phyloP scores from a whole-genome alignment of 2,329 filamentous ascomycete species.

The Ascochyta fabae region DNA sequence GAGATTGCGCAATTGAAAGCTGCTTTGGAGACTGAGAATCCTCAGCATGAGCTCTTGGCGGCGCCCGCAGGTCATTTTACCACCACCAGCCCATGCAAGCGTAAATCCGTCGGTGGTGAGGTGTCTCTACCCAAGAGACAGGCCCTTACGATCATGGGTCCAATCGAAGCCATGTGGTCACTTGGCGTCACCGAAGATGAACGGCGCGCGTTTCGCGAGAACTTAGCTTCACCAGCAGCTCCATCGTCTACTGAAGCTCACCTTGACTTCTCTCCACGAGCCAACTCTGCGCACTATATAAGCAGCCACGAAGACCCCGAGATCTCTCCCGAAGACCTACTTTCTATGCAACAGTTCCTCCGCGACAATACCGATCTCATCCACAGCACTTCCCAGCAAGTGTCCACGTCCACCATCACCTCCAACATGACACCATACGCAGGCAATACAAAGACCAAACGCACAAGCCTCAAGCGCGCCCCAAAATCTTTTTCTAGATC shows the following conservation, averaged over 20 bases:
- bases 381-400: not conserved
- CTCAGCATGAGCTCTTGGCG: not conserved
- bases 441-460: constrained; percentile 1
- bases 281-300: not conserved
- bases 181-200: not conserved
- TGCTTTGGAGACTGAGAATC: not conserved
- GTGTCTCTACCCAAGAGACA: not conserved
- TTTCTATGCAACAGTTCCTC: not conserved
- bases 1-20: constrained; percentile 15
- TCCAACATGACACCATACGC: not conserved
- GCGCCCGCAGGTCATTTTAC: not conserved
- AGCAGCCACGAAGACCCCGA: not conserved
- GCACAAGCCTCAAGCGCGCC: not conserved
- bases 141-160: not conserved
- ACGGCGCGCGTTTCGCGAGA: not conserved
- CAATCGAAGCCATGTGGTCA: constrained; percentile 19
- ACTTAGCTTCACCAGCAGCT: not conserved
- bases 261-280: not conserved
- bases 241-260: constrained; percentile 1
- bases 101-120: not conserved
- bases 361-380: not conserved
- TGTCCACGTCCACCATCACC: not conserved
- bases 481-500: not conserved
- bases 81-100: constrained; percentile 2
- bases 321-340: constrained; percentile 1